Percentiles rank a stretch among this genome's conserved stretches.
Conservation (phyloP, 2,329 filamentous ascomycete genomes). For the Rachicladosporium sp. region DNA sequence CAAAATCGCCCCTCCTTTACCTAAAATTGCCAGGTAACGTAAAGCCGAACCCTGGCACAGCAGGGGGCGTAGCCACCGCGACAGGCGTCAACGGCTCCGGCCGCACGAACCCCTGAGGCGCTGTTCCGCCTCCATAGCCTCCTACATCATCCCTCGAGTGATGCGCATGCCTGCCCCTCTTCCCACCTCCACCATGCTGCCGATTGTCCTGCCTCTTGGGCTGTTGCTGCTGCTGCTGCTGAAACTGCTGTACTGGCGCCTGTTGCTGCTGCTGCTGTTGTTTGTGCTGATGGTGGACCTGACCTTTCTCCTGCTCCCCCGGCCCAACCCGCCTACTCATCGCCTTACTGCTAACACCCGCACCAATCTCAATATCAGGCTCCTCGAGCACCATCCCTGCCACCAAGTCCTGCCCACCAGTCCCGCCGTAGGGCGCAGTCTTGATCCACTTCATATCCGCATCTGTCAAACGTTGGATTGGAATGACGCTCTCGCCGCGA, state of each 20-base stretch:
- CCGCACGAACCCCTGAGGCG: slow-evolving; percentile 9
- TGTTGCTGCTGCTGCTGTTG: slow-evolving; percentile 4
- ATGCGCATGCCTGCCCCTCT: slow-evolving; percentile 7
- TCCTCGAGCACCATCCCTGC: slow-evolving; percentile 84
- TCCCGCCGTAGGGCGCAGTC: slow-evolving; percentile 85
- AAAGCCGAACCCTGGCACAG: slow-evolving; percentile 29
- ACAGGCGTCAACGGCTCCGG: slow-evolving; percentile 28
- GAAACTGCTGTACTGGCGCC: background rate
- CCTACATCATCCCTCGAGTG: slow-evolving; percentile 6
- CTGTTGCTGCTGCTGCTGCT: slow-evolving; percentile 1
- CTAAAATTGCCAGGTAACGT: slow-evolving; percentile 15
- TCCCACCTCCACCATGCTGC: slow-evolving; percentile 5
- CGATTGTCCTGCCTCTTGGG: slow-evolving; percentile 4
- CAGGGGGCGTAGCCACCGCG: slow-evolving; percentile 26
- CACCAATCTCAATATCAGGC: slow-evolving; percentile 96
- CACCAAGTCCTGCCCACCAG: slow-evolving; percentile 69
- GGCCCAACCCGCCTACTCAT: slow-evolving; percentile 27
- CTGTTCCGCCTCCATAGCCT: slow-evolving; percentile 7
- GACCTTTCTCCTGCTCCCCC: no score
- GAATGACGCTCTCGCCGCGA: slow-evolving; percentile 84
- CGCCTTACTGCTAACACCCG: slow-evolving; percentile 83
- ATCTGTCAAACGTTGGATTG: slow-evolving; percentile 83
- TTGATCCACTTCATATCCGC: slow-evolving; percentile 96
- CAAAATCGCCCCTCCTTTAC: no score
- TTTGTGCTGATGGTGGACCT: slow-evolving; percentile 1